Evolutionary conservation across 305 asterid genomes (phyloP), one percentile per base, ranked within the genome.

Genomic region (Euphrasia arctica): DNA sequence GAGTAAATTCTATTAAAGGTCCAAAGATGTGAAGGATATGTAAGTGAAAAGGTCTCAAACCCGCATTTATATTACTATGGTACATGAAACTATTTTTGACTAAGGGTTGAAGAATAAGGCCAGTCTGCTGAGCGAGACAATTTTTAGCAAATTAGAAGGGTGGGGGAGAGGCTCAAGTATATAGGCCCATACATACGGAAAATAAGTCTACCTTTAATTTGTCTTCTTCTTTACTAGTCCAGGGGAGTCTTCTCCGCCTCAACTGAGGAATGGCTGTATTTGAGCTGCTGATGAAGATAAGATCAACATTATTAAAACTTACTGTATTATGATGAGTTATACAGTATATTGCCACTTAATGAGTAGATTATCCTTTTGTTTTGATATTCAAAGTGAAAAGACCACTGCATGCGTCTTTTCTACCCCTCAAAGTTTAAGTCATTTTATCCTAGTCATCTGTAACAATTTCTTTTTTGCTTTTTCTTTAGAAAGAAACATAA

Each of bases 171-270:
- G 60, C 68, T 52, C 22, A 58, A 45, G 39, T 29, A 59, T 47
- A 58, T 43, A 42, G 39, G 56, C 63, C 58, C 41, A 63, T 27
- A 56, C 47, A 55, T 71, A 58, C 58, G 39, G 63, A 9, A 25
- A 18, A 59, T 49, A 49, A 3, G 61, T 51, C 12, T 74, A 91
- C 96, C 96, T 79, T 77, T 52, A 88, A 61, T 66, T 51, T 77
- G 34, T 83, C 81, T 77, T 84, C 96, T 76, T 91, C 96, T 72
- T 5, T 75, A 42, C 59, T 72, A 29, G 94, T 86, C 96, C 98
- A 91, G 2, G 70, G 82, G 63, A 68, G 31, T 65, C 68, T 68
- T 75, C 69, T 80, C 73, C 85, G 79, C 72, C 83, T 84, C 72
- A 28, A 4, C 60, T 51, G 77, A 71, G 82, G 78, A 72, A 60